These are phyloP conservation scores for Baeospora myosura DNA, from an alignment of 1,284 basidiomycete species.

Conservation along the genomic window DNA sequence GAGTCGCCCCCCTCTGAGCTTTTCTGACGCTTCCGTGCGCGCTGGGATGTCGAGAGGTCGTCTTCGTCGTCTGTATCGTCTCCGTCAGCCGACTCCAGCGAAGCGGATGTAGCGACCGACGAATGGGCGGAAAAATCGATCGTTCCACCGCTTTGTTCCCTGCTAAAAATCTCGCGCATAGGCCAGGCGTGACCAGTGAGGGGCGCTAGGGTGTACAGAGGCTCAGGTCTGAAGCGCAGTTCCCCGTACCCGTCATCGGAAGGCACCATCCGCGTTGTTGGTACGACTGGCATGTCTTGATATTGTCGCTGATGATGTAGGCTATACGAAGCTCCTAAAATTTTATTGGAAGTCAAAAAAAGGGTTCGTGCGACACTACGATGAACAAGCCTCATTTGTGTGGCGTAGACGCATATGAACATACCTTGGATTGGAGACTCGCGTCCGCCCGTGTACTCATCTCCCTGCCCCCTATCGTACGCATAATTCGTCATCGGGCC, in stretches of 20 bases:
- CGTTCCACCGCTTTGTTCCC: background rate
- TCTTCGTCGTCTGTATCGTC: constrained; percentile 16
- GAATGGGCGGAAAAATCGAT: constrained; percentile 2
- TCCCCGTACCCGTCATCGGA: background rate
- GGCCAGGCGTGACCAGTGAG: background rate
- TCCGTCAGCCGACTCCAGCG: constrained; percentile 10
- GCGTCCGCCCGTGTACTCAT: no score
- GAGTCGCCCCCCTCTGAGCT: constrained; percentile 16
- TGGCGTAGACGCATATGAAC: no score
- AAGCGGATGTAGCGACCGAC: background rate
- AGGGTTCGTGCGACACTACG: no score
- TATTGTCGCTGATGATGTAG: background rate
- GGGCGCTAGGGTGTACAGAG: background rate
- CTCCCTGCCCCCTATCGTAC: no score
- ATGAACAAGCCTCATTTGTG: no score
- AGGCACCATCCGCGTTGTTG: no score
- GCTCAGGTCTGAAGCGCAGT: background rate
- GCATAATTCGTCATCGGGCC: no score
- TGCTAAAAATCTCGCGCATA: background rate
- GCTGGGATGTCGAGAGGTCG: constrained; percentile 11
- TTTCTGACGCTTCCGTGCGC: constrained; percentile 2
- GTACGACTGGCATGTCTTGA: no score
- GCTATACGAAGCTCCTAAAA: background rate
- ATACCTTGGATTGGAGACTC: no score
- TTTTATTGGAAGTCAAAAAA: no score